Percentiles rank a stretch among this genome's conserved stretches.
Conservation (phyloP, 2,329 filamentous ascomycete species). For the Stagonosporopsis rhizophila region DNA sequence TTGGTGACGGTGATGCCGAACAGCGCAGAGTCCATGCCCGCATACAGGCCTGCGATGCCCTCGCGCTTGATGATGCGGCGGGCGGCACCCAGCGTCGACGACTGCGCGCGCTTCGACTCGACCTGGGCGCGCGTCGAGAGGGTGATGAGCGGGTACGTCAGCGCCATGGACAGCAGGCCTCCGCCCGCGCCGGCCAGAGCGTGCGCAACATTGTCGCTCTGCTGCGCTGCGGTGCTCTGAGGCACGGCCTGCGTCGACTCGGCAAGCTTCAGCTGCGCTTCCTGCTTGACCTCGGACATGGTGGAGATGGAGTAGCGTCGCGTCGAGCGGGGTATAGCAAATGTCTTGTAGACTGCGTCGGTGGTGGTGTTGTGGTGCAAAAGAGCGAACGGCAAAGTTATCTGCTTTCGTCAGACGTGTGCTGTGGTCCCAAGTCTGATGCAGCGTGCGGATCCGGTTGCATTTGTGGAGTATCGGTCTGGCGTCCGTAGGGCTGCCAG, state of each 20-base stretch:
- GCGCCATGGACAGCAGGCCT: slow-evolving; percentile 90
- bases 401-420: slow-evolving; percentile 5
- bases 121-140: slow-evolving; percentile 97
- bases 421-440: slow-evolving; percentile 14
- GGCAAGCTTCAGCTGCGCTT: slow-evolving; percentile 44
- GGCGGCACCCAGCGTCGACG: slow-evolving; percentile 82
- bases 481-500: slow-evolving; percentile 37
- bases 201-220: slow-evolving; percentile 96
- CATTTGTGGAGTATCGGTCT: slow-evolving; percentile 36
- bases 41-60: slow-evolving; percentile 86
- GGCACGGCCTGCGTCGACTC: slow-evolving; percentile 48
- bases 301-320: slow-evolving; percentile 8
- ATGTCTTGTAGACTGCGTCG: not conserved
- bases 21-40: slow-evolving; percentile 89
- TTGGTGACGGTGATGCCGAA: slow-evolving; percentile 99
- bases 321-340: not conserved
- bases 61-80: slow-evolving; percentile 89
- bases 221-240: slow-evolving; percentile 72
- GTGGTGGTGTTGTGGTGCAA: not conserved
- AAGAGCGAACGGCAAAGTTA: not conserved
- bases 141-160: slow-evolving; percentile 96
- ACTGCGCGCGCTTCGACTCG: slow-evolving; percentile 91
- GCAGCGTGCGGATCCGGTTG: slow-evolving; percentile 22
- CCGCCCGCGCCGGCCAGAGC: slow-evolving; percentile 92
- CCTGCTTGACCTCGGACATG: slow-evolving; percentile 43